A percentile compares a stretch with the other conserved stretches of the same genome.
These are phyloP conservation scores for Fusarium sp. DNA, from an alignment of 2,329 filamentous ascomycete genomes.

Conservation along the genomic window DNA sequence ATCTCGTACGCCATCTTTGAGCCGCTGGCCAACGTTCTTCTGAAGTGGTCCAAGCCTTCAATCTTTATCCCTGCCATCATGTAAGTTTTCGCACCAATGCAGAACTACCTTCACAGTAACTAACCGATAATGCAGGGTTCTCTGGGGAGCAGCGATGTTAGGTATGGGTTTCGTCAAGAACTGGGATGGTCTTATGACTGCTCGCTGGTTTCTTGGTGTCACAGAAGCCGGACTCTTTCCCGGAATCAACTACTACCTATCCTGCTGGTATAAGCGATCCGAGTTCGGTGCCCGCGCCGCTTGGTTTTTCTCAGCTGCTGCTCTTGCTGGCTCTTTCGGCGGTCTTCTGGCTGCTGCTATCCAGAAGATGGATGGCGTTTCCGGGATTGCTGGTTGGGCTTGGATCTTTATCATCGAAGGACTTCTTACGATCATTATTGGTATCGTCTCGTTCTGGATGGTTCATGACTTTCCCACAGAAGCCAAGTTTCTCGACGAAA, in stretches of 20 bases:
- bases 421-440: constrained; percentile 75
- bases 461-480: constrained; percentile 86
- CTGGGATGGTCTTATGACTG: constrained; percentile 73
- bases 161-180: constrained; percentile 75
- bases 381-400: constrained; percentile 67
- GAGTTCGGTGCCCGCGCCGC: constrained; percentile 86
- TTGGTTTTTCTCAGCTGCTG: constrained; percentile 86
- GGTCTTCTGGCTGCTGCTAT: constrained; percentile 80
- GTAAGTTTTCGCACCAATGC: constrained; percentile 57
- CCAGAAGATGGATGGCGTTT: constrained; percentile 74
- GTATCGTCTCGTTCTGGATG: constrained; percentile 77
- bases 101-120: background rate
- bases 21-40: constrained; percentile 80
- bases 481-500: constrained; percentile 76
- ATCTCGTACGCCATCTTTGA: constrained; percentile 86
- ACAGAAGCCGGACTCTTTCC: constrained; percentile 82
- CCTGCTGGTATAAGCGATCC: constrained; percentile 83
- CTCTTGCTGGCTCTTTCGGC: constrained; percentile 81
- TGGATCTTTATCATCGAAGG: constrained; percentile 80
- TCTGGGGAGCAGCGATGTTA: constrained; percentile 77
- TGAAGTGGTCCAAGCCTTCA: constrained; percentile 80
- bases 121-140: constrained; percentile 54
- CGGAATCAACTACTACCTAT: constrained; percentile 82
- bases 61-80: constrained; percentile 87
- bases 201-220: constrained; percentile 78